phyloP scores from a whole-genome alignment of 805 yeast genomes.

The Zygosaccharomyces bailii region DNA sequence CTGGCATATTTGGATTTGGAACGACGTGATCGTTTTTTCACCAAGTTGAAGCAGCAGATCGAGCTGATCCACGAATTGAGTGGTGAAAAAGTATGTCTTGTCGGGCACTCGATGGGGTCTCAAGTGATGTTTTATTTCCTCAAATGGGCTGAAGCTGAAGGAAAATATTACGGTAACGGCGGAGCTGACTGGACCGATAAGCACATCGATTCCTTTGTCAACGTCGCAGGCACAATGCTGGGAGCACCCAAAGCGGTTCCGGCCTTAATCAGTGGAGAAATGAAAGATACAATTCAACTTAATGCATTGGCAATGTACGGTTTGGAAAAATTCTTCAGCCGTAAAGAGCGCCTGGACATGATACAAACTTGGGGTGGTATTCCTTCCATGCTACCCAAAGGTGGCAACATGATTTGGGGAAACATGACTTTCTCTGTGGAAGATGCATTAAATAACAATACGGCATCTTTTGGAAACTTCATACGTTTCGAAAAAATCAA shows the following conservation, averaged over 20 bases:
- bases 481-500: conserved; percentile 47
- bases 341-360: conserved; percentile 85
- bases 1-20: conserved; percentile 86
- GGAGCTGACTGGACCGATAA: conserved; percentile 86
- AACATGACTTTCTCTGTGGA: conserved; percentile 73
- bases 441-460: conserved; percentile 30
- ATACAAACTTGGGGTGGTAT: conserved; percentile 84
- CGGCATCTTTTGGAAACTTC: conserved; percentile 60
- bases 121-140: conserved; percentile 84
- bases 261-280: conserved; percentile 93
- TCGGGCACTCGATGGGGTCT: conserved; percentile 96
- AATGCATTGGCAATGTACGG: conserved; percentile 93
- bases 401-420: conserved; percentile 92
- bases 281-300: conserved; percentile 95
- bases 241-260: conserved; percentile 96
- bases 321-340: conserved; percentile 85
- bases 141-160: conserved; percentile 95
- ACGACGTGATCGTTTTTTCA: conserved; percentile 78
- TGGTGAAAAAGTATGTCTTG: conserved; percentile 67
- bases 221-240: conserved; percentile 82
- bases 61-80: conserved; percentile 53
- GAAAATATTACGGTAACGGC: conserved; percentile 82
- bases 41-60: conserved; percentile 67
- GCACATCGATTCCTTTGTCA: conserved; percentile 74
- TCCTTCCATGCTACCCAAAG: conserved; percentile 94